These are phyloP conservation scores for Venturia asperata DNA, from an alignment of 2,329 filamentous ascomycete genomes.

Conservation along the genomic window DNA sequence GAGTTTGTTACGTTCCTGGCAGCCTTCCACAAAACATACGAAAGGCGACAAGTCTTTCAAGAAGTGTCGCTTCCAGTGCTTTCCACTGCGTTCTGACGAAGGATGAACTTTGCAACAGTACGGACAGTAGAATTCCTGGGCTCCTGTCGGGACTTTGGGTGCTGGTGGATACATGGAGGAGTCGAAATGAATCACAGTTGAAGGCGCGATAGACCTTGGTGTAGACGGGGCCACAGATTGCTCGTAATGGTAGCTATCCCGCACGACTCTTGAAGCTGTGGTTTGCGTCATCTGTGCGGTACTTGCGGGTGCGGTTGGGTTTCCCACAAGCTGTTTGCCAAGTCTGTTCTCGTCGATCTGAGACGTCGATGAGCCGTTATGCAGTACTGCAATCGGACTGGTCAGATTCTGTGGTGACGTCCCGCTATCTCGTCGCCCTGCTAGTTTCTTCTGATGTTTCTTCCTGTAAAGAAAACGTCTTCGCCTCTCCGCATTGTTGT, in stretches of 20 bases:
- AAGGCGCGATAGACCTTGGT: background rate
- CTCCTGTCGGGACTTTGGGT: conserved; percentile 17
- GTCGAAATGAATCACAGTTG: conserved; percentile 9
- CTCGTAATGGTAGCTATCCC: background rate
- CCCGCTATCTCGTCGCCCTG: background rate
- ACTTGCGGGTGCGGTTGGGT: background rate
- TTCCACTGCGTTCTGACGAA: conserved; percentile 14
- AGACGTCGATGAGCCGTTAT: background rate
- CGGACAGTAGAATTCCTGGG: conserved; percentile 23
- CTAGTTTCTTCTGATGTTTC: conserved; percentile 19
- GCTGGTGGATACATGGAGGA: conserved; percentile 19
- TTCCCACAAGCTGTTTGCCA: background rate
- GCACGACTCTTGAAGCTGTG: background rate
- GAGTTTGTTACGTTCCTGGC: conserved; percentile 22
- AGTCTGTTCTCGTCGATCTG: background rate
- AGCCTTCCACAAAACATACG: conserved; percentile 26
- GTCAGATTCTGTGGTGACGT: background rate
- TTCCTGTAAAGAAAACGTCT: conserved; percentile 21
- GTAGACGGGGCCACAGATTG: background rate
- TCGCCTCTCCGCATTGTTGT: conserved; percentile 19
- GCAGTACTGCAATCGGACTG: background rate
- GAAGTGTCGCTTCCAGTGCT: conserved; percentile 25
- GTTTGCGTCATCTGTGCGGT: conserved; percentile 5
- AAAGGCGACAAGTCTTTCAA: conserved; percentile 27
- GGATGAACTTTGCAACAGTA: conserved; percentile 22